A percentile compares a stretch with the other conserved stretches of the same genome.
phyloP scores from a whole-genome alignment of 306 rosid species.

The Canavalia gladiata region DNA sequence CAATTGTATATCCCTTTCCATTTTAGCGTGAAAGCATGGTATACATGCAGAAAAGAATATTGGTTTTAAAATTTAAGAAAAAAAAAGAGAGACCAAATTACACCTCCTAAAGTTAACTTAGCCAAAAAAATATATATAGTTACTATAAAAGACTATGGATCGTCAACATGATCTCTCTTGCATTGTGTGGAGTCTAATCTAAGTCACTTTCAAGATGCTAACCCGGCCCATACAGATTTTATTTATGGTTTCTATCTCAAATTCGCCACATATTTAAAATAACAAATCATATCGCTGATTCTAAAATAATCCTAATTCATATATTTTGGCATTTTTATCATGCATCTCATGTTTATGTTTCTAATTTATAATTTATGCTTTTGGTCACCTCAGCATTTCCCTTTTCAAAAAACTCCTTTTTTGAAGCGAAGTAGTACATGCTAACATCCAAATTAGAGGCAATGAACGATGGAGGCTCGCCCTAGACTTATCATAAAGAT shows the following conservation, averaged over 20 bases:
- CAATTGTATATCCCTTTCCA: too few relatives aligned
- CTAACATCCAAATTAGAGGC: constrained; percentile 12
- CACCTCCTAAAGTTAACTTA: too few relatives aligned
- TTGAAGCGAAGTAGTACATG: neutral
- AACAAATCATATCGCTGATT: neutral
- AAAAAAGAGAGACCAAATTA: too few relatives aligned
- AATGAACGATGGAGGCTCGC: constrained; percentile 11
- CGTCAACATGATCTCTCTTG: neutral
- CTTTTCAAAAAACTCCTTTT: neutral
- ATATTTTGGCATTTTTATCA: constrained; percentile 11
- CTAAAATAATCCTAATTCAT: neutral
- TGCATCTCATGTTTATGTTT: constrained; percentile 27
- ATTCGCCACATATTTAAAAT: neutral
- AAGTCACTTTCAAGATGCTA: neutral
- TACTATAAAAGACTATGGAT: too few relatives aligned
- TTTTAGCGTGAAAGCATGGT: too few relatives aligned
- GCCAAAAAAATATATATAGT: too few relatives aligned
- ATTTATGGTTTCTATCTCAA: neutral
- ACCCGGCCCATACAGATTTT: neutral
- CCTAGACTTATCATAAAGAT: neutral
- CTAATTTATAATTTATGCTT: neutral
- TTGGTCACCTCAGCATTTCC: neutral
- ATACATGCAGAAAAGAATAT: too few relatives aligned
- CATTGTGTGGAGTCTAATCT: constrained; percentile 29
- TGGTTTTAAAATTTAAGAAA: too few relatives aligned